Evolutionary conservation across 176 grass and related monocot species (phyloP), one percentile per base, ranked within the genome.

Genomic region (Bolboschoenus planiculmis): DNA sequence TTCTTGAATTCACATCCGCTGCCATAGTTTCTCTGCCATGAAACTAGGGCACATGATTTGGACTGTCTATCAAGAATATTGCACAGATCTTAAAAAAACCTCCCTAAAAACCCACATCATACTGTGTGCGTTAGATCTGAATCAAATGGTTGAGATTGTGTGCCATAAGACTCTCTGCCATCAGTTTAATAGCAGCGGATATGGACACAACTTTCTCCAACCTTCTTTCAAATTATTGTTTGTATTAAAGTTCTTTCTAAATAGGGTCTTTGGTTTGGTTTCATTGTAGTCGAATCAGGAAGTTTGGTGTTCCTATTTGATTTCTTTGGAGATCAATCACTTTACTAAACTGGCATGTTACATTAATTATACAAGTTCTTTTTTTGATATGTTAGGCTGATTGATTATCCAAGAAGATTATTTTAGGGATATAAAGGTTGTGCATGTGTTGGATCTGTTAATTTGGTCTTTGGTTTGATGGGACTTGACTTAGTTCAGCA

Each of bases 381-480:
- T 75, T 68, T 36, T 75, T 75, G 13, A 75, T 75, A 31, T 50
- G 10, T 74, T 48, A 15, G 24, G 43, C 11, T 50, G 43, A 75
- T 50, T 46, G 24, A 16, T 75, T 76, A 51, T 9, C 51, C 11
- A 7, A 76, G 46, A 47, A 48, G 70, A 31, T 47, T 76, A 33
- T 11, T 76, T 30, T 50, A 76, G 46, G 44, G 44, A 51, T 76
- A 51, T 76, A 44, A 76, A 76, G 33, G 23, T 11, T 53, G 24
- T 50, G 5, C 14, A 30, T 21, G 46, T 73, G 37, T 46, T 73
- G 39, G 39, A 46, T 73, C 67, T 73, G n/a, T 73, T 46, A 36
- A 73, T 73, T 44, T 46, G 67, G 37, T 73, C 36, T 72, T 72
- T 72, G 67, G 67, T 44, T 44, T 44, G 67, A 24, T 42, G 37